Conservation (phyloP, 1,284 basidiomycete genomes). For the Trametes hirsuta region DNA sequence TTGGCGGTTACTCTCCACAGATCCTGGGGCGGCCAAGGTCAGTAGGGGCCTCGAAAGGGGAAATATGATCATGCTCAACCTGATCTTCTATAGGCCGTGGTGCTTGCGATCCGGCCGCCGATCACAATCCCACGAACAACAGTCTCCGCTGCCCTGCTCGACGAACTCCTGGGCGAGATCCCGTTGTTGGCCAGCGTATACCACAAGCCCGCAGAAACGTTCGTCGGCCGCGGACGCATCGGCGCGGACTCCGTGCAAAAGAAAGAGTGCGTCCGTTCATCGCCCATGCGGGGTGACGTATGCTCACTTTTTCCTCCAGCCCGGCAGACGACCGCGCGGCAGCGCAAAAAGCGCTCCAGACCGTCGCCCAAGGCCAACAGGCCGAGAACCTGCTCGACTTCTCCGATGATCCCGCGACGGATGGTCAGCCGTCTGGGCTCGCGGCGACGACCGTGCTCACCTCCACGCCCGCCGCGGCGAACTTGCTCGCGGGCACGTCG, state of each 20-base stretch:
- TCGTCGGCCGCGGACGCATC: slow-evolving; percentile 83
- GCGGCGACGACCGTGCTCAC: slow-evolving; percentile 76
- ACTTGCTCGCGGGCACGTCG: slow-evolving; percentile 69
- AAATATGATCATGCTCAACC: background rate
- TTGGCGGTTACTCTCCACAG: slow-evolving; percentile 92
- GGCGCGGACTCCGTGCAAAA: slow-evolving; percentile 83
- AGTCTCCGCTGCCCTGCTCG: slow-evolving; percentile 87
- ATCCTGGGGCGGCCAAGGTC: slow-evolving; percentile 93
- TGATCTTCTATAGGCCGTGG: slow-evolving; percentile 68
- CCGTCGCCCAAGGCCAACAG: slow-evolving; percentile 87
- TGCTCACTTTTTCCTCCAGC: slow-evolving; percentile 33
- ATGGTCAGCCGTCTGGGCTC: slow-evolving; percentile 69
- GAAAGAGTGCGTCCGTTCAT: slow-evolving; percentile 56
- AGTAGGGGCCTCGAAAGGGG: background rate
- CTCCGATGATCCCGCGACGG: slow-evolving; percentile 69
- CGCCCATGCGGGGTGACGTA: background rate
- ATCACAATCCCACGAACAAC: slow-evolving; percentile 93
- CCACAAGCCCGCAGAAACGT: slow-evolving; percentile 93
- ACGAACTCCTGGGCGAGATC: slow-evolving; percentile 90
- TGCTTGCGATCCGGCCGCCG: slow-evolving; percentile 89
- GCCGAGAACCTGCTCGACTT: slow-evolving; percentile 96
- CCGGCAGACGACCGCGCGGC: slow-evolving; percentile 66
- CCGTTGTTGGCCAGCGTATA: slow-evolving; percentile 91
- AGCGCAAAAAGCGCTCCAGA: slow-evolving; percentile 85
- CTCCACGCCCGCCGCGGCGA: slow-evolving; percentile 72